Evolutionary conservation across 768 basidiomycete genomes (phyloP), one percentile per base, ranked within the genome.

Genomic region (Sutorius australiensis): DNA sequence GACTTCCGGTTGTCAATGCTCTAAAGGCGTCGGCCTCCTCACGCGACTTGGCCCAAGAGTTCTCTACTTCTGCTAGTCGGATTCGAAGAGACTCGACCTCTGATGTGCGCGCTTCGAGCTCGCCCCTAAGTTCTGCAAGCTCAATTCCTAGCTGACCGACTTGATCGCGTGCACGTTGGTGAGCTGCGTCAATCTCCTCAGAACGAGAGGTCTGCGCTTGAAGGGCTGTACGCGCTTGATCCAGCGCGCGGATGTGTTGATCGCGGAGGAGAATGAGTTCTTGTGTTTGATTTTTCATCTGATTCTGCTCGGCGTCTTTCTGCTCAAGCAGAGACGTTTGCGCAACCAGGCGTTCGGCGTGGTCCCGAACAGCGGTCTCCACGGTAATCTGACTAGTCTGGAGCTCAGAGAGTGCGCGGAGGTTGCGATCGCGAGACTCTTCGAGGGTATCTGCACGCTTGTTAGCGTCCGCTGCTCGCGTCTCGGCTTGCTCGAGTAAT

Each of bases 11-110:
- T 3, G 94, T 94, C 47, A 93, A 74, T 19, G 89, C 87, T 49
- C 93, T 78, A 69, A 94, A 84, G 2, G 88, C 83, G 67, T 97
- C 95, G 3, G 93, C 92, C 74, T 98, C 93, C 72, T 95, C 89
- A 13, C 93, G 83, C 39, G 92, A 92, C 68, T 92, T 89, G 24
- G 89, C 82, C 86, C 93, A 97, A 9, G 88, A 83, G 64, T 89
- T 92, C 72, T 97, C 95, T 39, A 87, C 84, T 49, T 95, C 91
- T 24, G 80, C 75, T 39, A 95, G 72, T 50, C 87, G 77, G 10
- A 76, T 72, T 41, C 82, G 80, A 6, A 85, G 77, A 9, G 81
- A 69, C 55, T 95, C 92, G 14, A 83, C 80, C 67, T 97, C 95
- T 3, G 80, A 74, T 1, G 78, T 80, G 54, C 84, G 80, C 3